Conservation (phyloP, 495 filamentous ascomycete species). For the Cudoniella acicularis region DNA sequence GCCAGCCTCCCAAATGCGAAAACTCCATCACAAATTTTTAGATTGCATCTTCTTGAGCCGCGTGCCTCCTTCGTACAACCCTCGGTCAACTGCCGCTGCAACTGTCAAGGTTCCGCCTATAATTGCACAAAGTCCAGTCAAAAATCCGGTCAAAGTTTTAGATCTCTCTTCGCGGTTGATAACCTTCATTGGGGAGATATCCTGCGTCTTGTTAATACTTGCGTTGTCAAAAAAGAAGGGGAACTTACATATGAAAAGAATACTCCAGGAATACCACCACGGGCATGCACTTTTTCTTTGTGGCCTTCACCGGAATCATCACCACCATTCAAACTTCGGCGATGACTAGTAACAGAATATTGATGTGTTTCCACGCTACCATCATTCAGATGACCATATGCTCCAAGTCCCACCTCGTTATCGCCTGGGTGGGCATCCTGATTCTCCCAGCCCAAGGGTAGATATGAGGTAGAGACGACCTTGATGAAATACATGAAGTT, state of each 20-base stretch:
- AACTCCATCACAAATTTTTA: slow-evolving; percentile 40
- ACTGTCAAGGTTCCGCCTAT: slow-evolving; percentile 95
- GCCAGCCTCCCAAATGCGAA: slow-evolving; percentile 12
- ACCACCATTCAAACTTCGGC: slow-evolving; percentile 78
- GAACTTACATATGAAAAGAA: slow-evolving; percentile 90
- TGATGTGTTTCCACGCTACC: slow-evolving; percentile 96
- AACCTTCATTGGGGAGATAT: slow-evolving; percentile 99
- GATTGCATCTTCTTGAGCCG: slow-evolving; percentile 82
- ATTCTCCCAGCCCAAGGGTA: slow-evolving; percentile 76
- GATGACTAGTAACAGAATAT: slow-evolving; percentile 94
- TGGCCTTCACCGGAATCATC: slow-evolving; percentile 81
- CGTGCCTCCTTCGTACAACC: slow-evolving; percentile 81
- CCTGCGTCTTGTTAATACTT: slow-evolving; percentile 40
- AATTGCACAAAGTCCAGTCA: slow-evolving; percentile 90
- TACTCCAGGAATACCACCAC: slow-evolving; percentile 91
- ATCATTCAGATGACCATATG: slow-evolving; percentile 56
- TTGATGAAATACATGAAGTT: slow-evolving; percentile 99
- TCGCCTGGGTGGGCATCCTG: slow-evolving; percentile 41
- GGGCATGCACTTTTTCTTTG: slow-evolving; percentile 81
- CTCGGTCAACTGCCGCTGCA: slow-evolving; percentile 87
- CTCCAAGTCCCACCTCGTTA: slow-evolving; percentile 57
- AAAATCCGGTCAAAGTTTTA: slow-evolving; percentile 84
- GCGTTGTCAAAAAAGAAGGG: not conserved
- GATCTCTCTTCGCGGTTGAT: slow-evolving; percentile 89
- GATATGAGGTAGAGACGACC: slow-evolving; percentile 91